phyloP scores from a whole-genome alignment of 78 protist genomes.

The Mantamonas sphyraenae region DNA sequence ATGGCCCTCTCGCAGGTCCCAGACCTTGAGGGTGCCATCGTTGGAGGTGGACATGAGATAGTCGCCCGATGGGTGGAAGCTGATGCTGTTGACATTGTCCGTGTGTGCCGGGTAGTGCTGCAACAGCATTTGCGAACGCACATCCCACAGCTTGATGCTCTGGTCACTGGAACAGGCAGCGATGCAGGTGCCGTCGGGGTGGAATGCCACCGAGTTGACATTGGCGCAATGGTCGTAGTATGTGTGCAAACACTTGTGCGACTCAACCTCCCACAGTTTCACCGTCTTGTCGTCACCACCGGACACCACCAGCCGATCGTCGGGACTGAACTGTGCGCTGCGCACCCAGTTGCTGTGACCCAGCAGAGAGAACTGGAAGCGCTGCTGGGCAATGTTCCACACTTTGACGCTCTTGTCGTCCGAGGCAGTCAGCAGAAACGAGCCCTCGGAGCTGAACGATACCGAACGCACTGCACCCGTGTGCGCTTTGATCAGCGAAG shows the following conservation, averaged over 20 bases:
- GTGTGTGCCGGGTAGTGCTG: conserved; percentile 73
- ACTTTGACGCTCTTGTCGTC: conserved; percentile 78
- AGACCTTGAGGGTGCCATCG: conserved; percentile 63
- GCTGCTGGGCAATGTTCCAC: conserved; percentile 35
- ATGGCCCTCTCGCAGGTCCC: conserved; percentile 72
- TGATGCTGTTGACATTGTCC: conserved; percentile 33
- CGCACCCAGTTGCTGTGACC: conserved; percentile 89
- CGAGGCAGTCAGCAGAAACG: conserved; percentile 38
- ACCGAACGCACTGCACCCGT: conserved; percentile 42
- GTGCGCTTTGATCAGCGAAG: conserved; percentile 48
- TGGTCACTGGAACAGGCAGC: conserved; percentile 50
- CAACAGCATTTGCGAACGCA: conserved; percentile 51
- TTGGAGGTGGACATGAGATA: conserved; percentile 55
- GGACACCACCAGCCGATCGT: conserved; percentile 44
- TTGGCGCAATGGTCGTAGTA: conserved; percentile 51
- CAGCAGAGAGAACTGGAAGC: conserved; percentile 33
- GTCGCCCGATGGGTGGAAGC: conserved; percentile 68
- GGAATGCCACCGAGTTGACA: conserved; percentile 53
- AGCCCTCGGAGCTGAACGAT: conserved; percentile 45
- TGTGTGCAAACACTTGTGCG: conserved; percentile 28
- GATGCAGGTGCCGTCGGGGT: conserved; percentile 71
- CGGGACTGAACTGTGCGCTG: conserved; percentile 40
- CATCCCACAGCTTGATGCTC: conserved; percentile 68
- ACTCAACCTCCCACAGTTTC: conserved; percentile 54
- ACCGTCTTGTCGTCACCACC: conserved; percentile 77